Conservation (phyloP, 2,329 filamentous ascomycete genomes). For the Dothideomycetes sp. region DNA sequence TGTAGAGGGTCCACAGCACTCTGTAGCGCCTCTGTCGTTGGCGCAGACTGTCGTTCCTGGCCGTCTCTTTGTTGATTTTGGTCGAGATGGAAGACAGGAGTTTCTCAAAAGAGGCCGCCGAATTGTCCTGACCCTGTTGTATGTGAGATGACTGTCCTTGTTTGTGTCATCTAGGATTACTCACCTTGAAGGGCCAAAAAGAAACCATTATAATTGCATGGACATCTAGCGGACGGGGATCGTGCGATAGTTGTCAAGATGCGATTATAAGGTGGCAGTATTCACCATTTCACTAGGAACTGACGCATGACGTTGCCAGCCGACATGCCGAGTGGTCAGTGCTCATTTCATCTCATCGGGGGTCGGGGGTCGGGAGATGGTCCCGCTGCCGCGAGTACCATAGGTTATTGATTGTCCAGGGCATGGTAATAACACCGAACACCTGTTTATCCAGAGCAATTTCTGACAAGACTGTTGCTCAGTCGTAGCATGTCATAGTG, state of each 20-base stretch:
- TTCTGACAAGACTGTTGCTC: too few species aligned
- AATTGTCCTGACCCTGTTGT: slow-evolving; percentile 60
- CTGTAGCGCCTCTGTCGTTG: slow-evolving; percentile 66
- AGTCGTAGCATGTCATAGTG: too few species aligned
- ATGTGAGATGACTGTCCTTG: too few species aligned
- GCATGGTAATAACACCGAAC: too few species aligned
- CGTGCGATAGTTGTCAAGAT: neutral
- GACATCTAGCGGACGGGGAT: slow-evolving; percentile 1
- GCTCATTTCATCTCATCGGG: too few species aligned
- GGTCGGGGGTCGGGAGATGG: too few species aligned
- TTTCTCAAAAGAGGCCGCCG: slow-evolving; percentile 88
- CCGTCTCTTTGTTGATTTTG: slow-evolving; percentile 68
- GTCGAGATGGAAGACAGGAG: slow-evolving; percentile 67
- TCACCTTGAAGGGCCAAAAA: slow-evolving; percentile 75
- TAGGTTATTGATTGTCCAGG: too few species aligned
- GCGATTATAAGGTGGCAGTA: neutral
- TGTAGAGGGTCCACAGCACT: slow-evolving; percentile 82
- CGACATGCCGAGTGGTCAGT: too few species aligned
- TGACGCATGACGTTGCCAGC: too few species aligned
- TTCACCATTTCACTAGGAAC: neutral
- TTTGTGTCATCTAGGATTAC: slow-evolving; percentile 13
- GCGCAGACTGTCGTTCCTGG: slow-evolving; percentile 62
- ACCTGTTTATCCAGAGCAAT: too few species aligned
- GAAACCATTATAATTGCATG: slow-evolving; percentile 69
- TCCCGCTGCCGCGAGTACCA: too few species aligned